phyloP scores from a whole-genome alignment of 805 yeast genomes.

The Jamesozyma rosinii region DNA sequence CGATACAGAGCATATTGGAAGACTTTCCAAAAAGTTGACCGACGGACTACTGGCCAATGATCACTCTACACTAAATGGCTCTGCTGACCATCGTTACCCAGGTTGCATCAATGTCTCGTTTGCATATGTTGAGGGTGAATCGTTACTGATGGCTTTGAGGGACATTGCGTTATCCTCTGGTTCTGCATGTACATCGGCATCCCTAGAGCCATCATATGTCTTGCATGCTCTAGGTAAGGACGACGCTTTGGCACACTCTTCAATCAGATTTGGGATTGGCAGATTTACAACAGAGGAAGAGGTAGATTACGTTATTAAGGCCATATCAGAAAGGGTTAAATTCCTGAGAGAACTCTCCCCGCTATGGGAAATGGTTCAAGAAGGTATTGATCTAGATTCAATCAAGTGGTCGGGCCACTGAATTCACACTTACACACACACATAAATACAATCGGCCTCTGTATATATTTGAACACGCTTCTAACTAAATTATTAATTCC shows the following conservation, averaged over 20 bases:
- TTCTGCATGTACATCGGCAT: slow-evolving; percentile 97
- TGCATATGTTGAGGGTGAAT: slow-evolving; percentile 97
- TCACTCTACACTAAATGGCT: slow-evolving; percentile 86
- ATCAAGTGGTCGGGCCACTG: slow-evolving; percentile 98
- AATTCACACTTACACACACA: no score
- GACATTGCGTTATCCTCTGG: slow-evolving; percentile 95
- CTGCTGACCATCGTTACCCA: slow-evolving; percentile 60
- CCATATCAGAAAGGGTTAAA: slow-evolving; percentile 80
- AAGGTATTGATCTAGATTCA: slow-evolving; percentile 86
- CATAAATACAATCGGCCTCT: no score
- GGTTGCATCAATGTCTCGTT: slow-evolving; percentile 96
- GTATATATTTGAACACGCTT: no score
- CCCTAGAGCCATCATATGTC: slow-evolving; percentile 94
- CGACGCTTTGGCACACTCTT: slow-evolving; percentile 97
- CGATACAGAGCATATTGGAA: slow-evolving; percentile 62
- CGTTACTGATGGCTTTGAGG: slow-evolving; percentile 91
- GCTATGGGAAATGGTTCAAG: slow-evolving; percentile 98
- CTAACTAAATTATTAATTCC: no score
- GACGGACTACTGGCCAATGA: slow-evolving; percentile 70
- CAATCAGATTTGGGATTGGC: slow-evolving; percentile 94
- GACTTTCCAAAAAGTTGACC: slow-evolving; percentile 63
- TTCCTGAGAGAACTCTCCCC: slow-evolving; percentile 90
- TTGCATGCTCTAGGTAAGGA: slow-evolving; percentile 95
- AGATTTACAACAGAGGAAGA: slow-evolving; percentile 95
- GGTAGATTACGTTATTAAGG: slow-evolving; percentile 84